Evolutionary conservation across 805 yeast species (phyloP).

Genomic region (Saccharomycopsis oosterbeekiorum): DNA sequence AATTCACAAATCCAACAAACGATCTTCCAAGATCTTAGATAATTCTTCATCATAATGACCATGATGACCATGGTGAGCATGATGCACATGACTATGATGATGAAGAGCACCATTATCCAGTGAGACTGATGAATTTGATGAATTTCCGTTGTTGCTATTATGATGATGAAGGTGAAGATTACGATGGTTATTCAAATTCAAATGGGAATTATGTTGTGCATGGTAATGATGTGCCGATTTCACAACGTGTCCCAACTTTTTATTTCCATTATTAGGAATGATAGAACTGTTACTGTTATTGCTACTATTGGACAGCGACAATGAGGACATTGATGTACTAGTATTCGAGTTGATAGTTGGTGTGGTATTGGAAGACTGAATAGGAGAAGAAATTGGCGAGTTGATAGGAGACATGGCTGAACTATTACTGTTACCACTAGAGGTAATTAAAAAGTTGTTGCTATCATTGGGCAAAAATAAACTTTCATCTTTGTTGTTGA

Average conservation of each 20-base stretch:
- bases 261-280: neutral
- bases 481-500: neutral
- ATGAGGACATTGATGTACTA: neutral
- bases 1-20: neutral
- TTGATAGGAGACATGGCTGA: neutral
- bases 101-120: neutral
- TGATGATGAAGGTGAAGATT: neutral
- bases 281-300: neutral
- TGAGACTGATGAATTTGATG: neutral
- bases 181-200: neutral
- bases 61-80: neutral
- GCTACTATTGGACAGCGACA: neutral
- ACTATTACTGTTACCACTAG: neutral
- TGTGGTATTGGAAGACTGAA: neutral
- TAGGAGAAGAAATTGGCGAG: neutral
- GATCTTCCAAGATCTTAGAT: neutral
- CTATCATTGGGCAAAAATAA: neutral
- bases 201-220: constrained; percentile 1
- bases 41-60: neutral
- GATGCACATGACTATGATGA: neutral
- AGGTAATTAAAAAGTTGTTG: neutral
- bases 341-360: neutral
- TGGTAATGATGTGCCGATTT: constrained; percentile 10
- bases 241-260: constrained; percentile 12
- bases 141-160: neutral